Conservation (phyloP, 2,329 filamentous ascomycete species). For the Alternaria consortialis region DNA sequence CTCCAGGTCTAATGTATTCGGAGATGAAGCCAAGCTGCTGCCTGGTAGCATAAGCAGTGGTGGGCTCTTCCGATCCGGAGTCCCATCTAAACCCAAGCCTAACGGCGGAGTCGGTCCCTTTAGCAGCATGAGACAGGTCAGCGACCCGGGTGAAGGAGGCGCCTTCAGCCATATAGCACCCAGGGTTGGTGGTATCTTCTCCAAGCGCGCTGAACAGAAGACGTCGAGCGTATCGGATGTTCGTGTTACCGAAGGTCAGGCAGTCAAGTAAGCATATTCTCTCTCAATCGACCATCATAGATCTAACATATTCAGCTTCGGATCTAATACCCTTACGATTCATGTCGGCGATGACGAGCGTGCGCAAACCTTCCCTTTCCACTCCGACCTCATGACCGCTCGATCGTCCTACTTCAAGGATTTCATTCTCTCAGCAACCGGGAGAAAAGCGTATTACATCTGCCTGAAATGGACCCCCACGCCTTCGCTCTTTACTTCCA, state of each 20-base stretch:
- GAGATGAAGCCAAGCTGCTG: background rate
- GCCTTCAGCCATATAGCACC: background rate
- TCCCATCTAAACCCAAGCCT: too few species aligned
- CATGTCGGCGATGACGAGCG: background rate
- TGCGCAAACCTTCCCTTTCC: background rate
- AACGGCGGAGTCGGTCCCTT: too few species aligned
- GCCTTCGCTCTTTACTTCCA: background rate
- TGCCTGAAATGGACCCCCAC: background rate
- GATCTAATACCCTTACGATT: background rate
- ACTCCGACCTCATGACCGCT: background rate
- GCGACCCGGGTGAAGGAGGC: background rate
- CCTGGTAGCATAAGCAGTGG: background rate
- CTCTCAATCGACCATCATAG: background rate
- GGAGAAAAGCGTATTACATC: background rate
- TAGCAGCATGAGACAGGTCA: background rate
- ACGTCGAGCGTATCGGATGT: background rate
- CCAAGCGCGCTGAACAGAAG: background rate
- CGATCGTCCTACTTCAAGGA: background rate
- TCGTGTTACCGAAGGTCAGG: background rate
- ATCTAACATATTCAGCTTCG: background rate
- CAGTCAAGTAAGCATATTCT: background rate
- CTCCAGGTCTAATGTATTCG: background rate
- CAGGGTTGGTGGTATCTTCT: background rate
- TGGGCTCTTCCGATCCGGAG: background rate
- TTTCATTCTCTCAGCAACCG: background rate